Conservation (phyloP, 257 asterid genomes). For the Capsicum chinense region DNA sequence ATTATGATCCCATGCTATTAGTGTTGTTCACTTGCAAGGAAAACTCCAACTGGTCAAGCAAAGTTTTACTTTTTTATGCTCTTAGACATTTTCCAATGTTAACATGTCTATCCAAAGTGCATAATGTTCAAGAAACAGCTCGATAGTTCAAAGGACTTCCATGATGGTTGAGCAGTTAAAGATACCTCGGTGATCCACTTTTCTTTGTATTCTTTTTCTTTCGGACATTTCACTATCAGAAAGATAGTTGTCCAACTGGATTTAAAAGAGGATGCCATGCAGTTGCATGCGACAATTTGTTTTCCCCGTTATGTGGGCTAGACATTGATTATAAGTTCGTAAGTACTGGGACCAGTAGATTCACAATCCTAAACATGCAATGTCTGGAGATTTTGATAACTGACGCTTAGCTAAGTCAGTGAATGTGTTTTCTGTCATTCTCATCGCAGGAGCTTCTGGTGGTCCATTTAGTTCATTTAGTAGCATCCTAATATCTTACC, state of each 20-base stretch:
- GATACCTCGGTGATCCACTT: slow-evolving; percentile 8
- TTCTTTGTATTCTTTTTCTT: neutral
- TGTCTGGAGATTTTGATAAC: slow-evolving; percentile 16
- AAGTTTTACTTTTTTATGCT: slow-evolving; percentile 7
- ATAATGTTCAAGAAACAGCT: neutral
- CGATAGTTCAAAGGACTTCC: neutral
- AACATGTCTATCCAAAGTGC: neutral
- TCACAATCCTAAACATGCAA: slow-evolving; percentile 16
- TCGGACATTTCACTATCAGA: neutral
- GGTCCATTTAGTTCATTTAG: slow-evolving; percentile 10
- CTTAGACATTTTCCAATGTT: neutral
- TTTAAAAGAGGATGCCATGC: neutral
- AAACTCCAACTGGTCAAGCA: slow-evolving; percentile 14
- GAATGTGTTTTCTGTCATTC: slow-evolving; percentile 14
- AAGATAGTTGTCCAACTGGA: neutral
- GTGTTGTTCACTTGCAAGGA: neutral
- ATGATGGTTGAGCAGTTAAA: neutral
- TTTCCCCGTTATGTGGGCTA: neutral
- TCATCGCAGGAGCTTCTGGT: neutral
- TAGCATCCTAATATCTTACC: neutral
- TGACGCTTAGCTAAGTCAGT: neutral
- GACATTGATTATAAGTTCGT: neutral
- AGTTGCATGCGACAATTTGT: neutral
- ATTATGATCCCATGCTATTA: neutral
- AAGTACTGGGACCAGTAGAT: neutral